Evolutionary conservation across 2,329 filamentous ascomycete species (phyloP).

Genomic region (Neodidymelliopsis sp.): DNA sequence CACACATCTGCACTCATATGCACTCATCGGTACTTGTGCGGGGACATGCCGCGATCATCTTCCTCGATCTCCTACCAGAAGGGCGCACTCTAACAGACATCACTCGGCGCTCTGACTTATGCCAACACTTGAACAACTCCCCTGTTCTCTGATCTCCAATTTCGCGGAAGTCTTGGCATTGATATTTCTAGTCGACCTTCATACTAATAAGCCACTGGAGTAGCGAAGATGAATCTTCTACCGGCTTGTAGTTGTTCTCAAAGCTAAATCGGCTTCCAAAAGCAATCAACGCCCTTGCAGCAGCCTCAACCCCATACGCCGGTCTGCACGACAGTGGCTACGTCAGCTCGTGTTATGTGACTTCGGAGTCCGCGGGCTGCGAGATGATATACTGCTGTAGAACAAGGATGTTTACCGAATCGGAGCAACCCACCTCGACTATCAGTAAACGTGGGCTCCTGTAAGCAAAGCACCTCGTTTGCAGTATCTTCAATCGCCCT

Average conservation of each 20-base stretch:
- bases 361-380: background rate
- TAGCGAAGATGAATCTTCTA: no score
- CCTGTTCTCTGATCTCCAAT: background rate
- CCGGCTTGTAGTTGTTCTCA: no score
- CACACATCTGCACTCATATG: conserved; percentile 7
- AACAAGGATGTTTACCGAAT: background rate
- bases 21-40: no score
- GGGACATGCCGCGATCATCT: background rate
- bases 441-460: background rate
- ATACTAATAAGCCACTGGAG: background rate
- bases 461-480: background rate
- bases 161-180: background rate
- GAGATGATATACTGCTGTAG: background rate
- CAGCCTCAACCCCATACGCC: background rate
- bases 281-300: conserved; percentile 5
- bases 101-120: no score
- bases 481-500: no score
- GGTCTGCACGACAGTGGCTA: conserved; percentile 5
- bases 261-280: background rate
- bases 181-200: background rate
- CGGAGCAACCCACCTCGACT: background rate
- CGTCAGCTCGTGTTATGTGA: conserved; percentile 3
- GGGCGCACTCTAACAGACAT: no score
- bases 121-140: no score
- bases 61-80: background rate